A percentile compares a stretch with the other conserved stretches of the same genome.
Evolutionary conservation across 163 green algal species (phyloP).

Genomic region (Scenedesmus sp.): DNA sequence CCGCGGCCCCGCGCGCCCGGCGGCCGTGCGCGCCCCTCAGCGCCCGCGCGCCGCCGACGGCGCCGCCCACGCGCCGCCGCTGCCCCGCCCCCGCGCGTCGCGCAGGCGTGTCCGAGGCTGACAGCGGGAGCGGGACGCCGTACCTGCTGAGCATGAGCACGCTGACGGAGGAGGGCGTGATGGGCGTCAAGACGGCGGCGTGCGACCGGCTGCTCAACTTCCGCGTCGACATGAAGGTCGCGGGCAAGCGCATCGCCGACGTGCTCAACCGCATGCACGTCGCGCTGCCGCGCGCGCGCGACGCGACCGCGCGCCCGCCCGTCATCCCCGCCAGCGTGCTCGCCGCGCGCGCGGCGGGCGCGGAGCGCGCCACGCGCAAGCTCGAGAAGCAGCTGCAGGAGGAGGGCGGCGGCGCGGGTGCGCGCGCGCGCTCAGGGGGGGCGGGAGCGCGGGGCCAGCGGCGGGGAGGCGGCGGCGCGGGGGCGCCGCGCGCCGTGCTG

Average conservation of each 20-base stretch:
- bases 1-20: too few relatives aligned
- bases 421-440: slow-evolving; percentile 3
- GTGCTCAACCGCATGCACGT: slow-evolving; percentile 96
- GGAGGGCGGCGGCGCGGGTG: slow-evolving; percentile 77
- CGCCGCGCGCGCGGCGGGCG: slow-evolving; percentile 57
- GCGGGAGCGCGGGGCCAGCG: too few relatives aligned
- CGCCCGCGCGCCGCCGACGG: too few relatives aligned
- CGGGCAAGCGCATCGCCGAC: slow-evolving; percentile 86
- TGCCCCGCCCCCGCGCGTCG: too few relatives aligned
- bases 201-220: slow-evolving; percentile 88
- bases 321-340: slow-evolving; percentile 81
- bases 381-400: slow-evolving; percentile 93
- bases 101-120: too few relatives aligned
- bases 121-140: slow-evolving; percentile 26
- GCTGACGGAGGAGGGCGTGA: slow-evolving; percentile 93
- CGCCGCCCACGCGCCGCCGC: too few relatives aligned
- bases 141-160: slow-evolving; percentile 92
- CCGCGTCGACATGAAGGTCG: slow-evolving; percentile 93
- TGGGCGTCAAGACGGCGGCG: slow-evolving; percentile 84
- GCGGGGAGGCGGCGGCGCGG: too few relatives aligned
- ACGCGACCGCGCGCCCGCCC: slow-evolving; percentile 72
- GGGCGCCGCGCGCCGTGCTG: too few relatives aligned
- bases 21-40: too few relatives aligned
- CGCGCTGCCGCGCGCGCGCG: slow-evolving; percentile 75
- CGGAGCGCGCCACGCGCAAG: slow-evolving; percentile 55